These are phyloP conservation scores for Ploettnerulaceae sp. DNA, from an alignment of 2,329 filamentous ascomycete species.

Conservation along the genomic window DNA sequence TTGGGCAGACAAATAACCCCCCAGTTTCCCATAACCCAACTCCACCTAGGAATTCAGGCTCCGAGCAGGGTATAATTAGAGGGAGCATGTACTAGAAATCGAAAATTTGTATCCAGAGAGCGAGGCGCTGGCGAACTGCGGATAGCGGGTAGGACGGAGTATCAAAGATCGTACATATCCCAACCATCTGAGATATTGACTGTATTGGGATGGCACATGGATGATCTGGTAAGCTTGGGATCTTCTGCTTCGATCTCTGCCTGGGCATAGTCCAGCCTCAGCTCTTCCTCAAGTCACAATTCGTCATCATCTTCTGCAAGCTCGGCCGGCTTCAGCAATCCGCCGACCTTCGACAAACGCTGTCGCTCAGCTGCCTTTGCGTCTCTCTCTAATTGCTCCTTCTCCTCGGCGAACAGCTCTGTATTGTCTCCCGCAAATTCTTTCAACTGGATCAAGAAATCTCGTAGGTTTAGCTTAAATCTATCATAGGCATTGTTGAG, in stretches of 20 bases:
- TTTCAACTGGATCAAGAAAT: constrained; percentile 95
- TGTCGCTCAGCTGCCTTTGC: constrained; percentile 86
- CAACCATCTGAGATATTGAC: constrained; percentile 52
- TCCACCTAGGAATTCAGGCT: constrained; percentile 22
- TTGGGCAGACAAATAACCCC: constrained; percentile 31
- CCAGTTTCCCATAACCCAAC: constrained; percentile 23
- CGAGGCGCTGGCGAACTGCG: constrained; percentile 13
- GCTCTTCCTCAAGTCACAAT: constrained; percentile 74
- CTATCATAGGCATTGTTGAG: constrained; percentile 85
- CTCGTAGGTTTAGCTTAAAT: constrained; percentile 92
- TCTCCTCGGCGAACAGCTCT: constrained; percentile 88
- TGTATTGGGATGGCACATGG: constrained; percentile 17
- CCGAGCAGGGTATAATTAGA: constrained; percentile 22
- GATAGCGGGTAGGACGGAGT: constrained; percentile 1
- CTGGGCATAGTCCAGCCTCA: constrained; percentile 51
- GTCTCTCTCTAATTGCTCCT: constrained; percentile 84
- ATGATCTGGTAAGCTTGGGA: constrained; percentile 11
- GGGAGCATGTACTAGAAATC: constrained; percentile 16
- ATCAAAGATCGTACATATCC: constrained; percentile 59
- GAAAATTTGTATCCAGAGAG: constrained; percentile 26
- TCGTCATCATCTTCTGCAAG: constrained; percentile 82
- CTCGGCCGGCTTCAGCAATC: constrained; percentile 94
- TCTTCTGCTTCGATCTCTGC: constrained; percentile 13
- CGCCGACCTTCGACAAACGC: constrained; percentile 89
- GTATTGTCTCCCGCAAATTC: constrained; percentile 95